Conservation (phyloP, 805 yeast species). For the Candida succiphila region DNA sequence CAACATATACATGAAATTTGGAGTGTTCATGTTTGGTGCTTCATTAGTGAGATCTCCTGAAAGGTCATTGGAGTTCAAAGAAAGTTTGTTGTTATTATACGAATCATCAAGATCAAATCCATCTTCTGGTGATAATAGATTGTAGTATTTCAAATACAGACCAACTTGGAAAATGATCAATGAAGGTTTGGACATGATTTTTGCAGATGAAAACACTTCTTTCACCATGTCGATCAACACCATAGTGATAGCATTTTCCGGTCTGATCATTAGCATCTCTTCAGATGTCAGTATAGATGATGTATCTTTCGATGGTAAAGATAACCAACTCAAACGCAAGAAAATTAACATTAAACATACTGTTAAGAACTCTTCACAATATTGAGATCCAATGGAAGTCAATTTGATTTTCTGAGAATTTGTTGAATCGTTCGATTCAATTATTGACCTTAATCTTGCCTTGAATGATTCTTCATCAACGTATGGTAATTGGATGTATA, state of each 20-base stretch:
- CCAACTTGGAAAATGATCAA: conserved; percentile 50
- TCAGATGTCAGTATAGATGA: conserved; percentile 18
- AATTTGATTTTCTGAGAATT: conserved; percentile 18
- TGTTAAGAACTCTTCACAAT: conserved; percentile 34
- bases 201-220: conserved; percentile 31
- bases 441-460: conserved; percentile 29
- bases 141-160: conserved; percentile 44
- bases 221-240: conserved; percentile 34
- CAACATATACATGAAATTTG: conserved; percentile 24
- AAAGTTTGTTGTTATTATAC: conserved; percentile 7
- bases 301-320: conserved; percentile 32
- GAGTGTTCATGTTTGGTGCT: conserved; percentile 24
- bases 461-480: conserved; percentile 49
- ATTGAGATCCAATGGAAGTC: conserved; percentile 22
- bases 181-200: conserved; percentile 32
- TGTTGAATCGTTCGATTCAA: conserved; percentile 30
- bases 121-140: conserved; percentile 48
- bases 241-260: conserved; percentile 30
- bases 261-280: conserved; percentile 24
- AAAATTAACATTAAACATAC: conserved; percentile 44
- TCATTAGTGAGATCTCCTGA: conserved; percentile 25
- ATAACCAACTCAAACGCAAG: conserved; percentile 45
- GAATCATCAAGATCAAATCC: conserved; percentile 34
- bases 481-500: conserved; percentile 60
- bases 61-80: conserved; percentile 21